These are phyloP conservation scores for Nicotiana tomentosiformis DNA, from an alignment of 257 asterid species.

Conservation along the genomic window DNA sequence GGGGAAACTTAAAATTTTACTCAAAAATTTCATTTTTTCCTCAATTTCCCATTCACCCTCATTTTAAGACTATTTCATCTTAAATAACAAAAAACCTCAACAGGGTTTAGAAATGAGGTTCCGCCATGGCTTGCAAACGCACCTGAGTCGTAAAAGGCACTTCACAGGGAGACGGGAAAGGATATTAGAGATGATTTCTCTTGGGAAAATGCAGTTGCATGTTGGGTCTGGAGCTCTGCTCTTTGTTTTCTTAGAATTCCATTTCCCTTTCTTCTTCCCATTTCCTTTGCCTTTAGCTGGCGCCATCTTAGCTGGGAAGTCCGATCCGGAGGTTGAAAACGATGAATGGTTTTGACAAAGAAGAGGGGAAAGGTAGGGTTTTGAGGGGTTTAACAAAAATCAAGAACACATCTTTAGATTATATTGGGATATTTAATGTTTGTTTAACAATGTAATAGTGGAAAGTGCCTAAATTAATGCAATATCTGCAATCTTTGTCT, in stretches of 20 bases:
- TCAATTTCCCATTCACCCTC: no score
- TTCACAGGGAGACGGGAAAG: conserved; percentile 7
- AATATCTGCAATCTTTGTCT: no score
- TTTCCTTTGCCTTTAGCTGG: conserved; percentile 4
- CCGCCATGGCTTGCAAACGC: conserved; percentile 9
- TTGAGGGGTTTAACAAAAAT: no score
- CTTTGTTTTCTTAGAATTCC: background rate
- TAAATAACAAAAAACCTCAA: no score
- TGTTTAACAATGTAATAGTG: no score
- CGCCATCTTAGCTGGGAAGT: background rate
- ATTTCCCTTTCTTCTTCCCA: background rate
- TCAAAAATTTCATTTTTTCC: no score
- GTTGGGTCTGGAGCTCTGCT: background rate
- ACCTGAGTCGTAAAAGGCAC: conserved; percentile 1
- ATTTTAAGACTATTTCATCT: no score
- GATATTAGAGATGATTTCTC: conserved; percentile 1
- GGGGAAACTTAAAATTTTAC: no score
- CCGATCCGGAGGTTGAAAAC: background rate
- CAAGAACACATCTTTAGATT: no score
- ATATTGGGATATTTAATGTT: no score
- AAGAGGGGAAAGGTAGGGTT: background rate
- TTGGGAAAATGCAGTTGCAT: background rate
- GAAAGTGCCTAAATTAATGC: no score
- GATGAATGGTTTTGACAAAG: background rate
- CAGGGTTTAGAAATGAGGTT: background rate